These are phyloP conservation scores for Helianthus annuus DNA, from an alignment of 129 eudicot species.

Conservation along the genomic window HanXRQr2.0-SUNRISE NC_035437.2:121391302-121391801, in stretches of 20 bases:
- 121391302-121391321: slow-evolving; percentile 63
- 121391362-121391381: slow-evolving; percentile 63
- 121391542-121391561: slow-evolving; percentile 59
- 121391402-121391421: background rate
- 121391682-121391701: slow-evolving; percentile 57
- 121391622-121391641: slow-evolving; percentile 72
- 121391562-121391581: slow-evolving; percentile 60
- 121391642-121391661: slow-evolving; percentile 97
- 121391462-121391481: no score
- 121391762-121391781: background rate
- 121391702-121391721: slow-evolving; percentile 57
- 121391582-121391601: slow-evolving; percentile 87
- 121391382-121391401: background rate
- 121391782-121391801: no score
- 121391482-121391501: background rate
- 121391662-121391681: slow-evolving; percentile 75
- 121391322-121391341: slow-evolving; percentile 72
- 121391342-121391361: slow-evolving; percentile 55
- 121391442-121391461: no score
- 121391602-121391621: slow-evolving; percentile 67
- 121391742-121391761: slow-evolving; percentile 46
- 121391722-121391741: slow-evolving; percentile 68
- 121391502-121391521: background rate
- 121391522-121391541: slow-evolving; percentile 48
- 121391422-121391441: no score